Conservation (phyloP, 2,329 filamentous ascomycete genomes). For the Thielaviopsis ethacetica region DNA sequence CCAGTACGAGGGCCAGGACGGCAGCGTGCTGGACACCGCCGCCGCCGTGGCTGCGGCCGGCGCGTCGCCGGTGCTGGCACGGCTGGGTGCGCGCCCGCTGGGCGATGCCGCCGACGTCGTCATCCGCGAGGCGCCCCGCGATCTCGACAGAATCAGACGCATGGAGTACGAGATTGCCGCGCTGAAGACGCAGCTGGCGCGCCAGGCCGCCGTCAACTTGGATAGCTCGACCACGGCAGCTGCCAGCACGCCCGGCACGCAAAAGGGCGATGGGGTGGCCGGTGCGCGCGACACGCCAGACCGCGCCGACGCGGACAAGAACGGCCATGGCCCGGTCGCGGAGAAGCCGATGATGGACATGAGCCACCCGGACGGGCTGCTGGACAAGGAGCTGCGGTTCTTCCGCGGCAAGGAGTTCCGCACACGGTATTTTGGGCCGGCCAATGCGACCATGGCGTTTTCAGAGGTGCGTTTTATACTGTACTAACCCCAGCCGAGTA, state of each 20-base stretch:
- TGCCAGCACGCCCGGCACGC: slow-evolving; percentile 18
- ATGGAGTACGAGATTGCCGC: slow-evolving; percentile 43
- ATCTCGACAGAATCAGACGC: slow-evolving; percentile 41
- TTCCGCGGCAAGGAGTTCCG: slow-evolving; percentile 43
- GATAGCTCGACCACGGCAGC: slow-evolving; percentile 33
- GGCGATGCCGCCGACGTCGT: slow-evolving; percentile 19
- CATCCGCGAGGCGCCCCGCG: slow-evolving; percentile 26
- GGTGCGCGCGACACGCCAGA: slow-evolving; percentile 15
- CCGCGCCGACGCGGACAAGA: not conserved
- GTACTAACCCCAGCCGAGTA: no score
- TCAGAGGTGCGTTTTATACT: slow-evolving; percentile 25
- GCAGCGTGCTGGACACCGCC: slow-evolving; percentile 29
- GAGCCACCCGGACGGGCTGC: slow-evolving; percentile 18
- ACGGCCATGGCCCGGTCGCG: not conserved
- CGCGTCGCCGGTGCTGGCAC: slow-evolving; percentile 26
- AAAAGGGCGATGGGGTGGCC: slow-evolving; percentile 26
- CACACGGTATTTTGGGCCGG: slow-evolving; percentile 42
- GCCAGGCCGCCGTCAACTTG: slow-evolving; percentile 21
- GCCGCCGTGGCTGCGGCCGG: slow-evolving; percentile 19
- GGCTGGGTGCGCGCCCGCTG: slow-evolving; percentile 25
- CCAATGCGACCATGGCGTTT: slow-evolving; percentile 45
- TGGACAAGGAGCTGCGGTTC: slow-evolving; percentile 37
- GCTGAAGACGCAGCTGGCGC: slow-evolving; percentile 34
- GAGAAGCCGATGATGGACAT: slow-evolving; percentile 25
- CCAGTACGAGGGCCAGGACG: slow-evolving; percentile 40